Percentiles rank a stretch among this genome's conserved stretches.
Evolutionary conservation across 768 basidiomycete genomes (phyloP).

Genomic region (Boletus rex-veris): DNA sequence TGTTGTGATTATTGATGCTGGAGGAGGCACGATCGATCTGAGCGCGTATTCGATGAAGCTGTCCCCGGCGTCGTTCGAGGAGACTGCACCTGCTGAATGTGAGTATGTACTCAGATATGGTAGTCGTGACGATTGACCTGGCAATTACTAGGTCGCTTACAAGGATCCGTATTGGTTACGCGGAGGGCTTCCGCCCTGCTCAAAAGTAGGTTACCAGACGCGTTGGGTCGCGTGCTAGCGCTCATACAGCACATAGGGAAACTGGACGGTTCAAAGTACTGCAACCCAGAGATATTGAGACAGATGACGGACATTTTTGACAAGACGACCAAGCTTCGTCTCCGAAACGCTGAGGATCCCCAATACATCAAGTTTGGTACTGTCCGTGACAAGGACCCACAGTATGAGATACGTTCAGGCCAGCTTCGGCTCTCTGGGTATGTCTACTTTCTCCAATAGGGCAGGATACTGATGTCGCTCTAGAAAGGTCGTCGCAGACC

Average conservation of each 20-base stretch:
- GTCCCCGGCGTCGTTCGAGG: slow-evolving; percentile 39
- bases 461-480: neutral
- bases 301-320: slow-evolving; percentile 40
- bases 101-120: slow-evolving; percentile 2
- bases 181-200: slow-evolving; percentile 33
- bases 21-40: slow-evolving; percentile 42
- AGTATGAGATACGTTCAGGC: slow-evolving; percentile 37
- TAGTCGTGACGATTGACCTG: neutral
- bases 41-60: slow-evolving; percentile 41
- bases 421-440: slow-evolving; percentile 40
- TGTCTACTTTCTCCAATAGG: neutral
- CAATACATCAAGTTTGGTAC: slow-evolving; percentile 43
- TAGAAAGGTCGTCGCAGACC: slow-evolving; percentile 38
- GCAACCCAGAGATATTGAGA: slow-evolving; percentile 31
- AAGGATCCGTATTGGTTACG: slow-evolving; percentile 41
- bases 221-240: neutral
- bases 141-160: slow-evolving; percentile 33
- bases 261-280: slow-evolving; percentile 32
- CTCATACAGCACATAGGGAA: slow-evolving; percentile 19
- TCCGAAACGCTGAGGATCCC: slow-evolving; percentile 37
- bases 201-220: slow-evolving; percentile 12
- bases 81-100: slow-evolving; percentile 37
- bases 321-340: slow-evolving; percentile 40
- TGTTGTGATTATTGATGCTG: slow-evolving; percentile 50
- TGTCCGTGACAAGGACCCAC: slow-evolving; percentile 36